Percentiles rank a stretch among this genome's conserved stretches.
phyloP scores from a whole-genome alignment of 352 stramenopile species.

The Albugo laibachii region DNA sequence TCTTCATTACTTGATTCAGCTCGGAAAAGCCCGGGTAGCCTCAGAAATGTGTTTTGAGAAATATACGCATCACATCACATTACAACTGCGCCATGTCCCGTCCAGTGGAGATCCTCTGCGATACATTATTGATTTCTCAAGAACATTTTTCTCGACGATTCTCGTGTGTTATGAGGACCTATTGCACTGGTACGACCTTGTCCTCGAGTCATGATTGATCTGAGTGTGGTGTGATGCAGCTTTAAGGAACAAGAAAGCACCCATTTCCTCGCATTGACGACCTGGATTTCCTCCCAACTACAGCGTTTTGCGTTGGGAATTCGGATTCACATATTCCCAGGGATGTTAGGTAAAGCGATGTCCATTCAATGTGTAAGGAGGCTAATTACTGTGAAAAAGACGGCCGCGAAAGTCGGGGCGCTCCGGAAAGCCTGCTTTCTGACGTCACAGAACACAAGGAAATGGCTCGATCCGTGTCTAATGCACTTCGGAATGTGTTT shows the following conservation, averaged over 20 bases:
- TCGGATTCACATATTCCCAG: slow-evolving; percentile 50
- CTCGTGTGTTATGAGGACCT: slow-evolving; percentile 72
- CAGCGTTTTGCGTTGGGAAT: slow-evolving; percentile 58
- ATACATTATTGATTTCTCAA: slow-evolving; percentile 66
- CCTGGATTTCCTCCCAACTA: slow-evolving; percentile 65
- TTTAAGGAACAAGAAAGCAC: slow-evolving; percentile 53
- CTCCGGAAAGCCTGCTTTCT: slow-evolving; percentile 17
- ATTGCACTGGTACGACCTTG: slow-evolving; percentile 25
- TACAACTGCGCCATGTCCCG: slow-evolving; percentile 52
- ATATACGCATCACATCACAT: slow-evolving; percentile 54
- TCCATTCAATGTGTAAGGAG: background rate
- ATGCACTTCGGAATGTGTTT: slow-evolving; percentile 53
- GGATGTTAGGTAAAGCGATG: slow-evolving; percentile 1
- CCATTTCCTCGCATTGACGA: slow-evolving; percentile 56
- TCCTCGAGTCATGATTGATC: slow-evolving; percentile 1
- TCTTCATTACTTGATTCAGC: slow-evolving; percentile 43
- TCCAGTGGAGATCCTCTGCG: slow-evolving; percentile 52
- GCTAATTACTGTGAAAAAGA: too few species aligned
- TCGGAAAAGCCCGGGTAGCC: slow-evolving; percentile 37
- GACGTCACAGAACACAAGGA: slow-evolving; percentile 63
- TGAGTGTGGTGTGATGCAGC: slow-evolving; percentile 9
- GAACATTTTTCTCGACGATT: slow-evolving; percentile 71
- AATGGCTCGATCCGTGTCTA: slow-evolving; percentile 54
- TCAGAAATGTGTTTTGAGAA: slow-evolving; percentile 71
- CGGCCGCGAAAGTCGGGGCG: too few species aligned